These are phyloP conservation scores for Cercophora samala DNA, from an alignment of 495 filamentous ascomycete species.

Conservation along the genomic window DNA sequence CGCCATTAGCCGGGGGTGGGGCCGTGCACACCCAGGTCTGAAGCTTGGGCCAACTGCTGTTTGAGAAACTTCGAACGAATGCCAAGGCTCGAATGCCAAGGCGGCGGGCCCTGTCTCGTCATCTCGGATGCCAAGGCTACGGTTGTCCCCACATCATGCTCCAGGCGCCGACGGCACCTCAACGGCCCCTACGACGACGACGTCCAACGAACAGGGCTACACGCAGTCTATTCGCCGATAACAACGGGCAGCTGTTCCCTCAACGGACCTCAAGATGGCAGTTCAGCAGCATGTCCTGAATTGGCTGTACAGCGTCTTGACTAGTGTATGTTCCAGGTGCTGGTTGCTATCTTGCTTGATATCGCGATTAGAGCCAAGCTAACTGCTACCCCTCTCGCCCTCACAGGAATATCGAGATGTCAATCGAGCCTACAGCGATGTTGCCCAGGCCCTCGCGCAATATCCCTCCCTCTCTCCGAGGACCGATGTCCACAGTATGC, in stretches of 20 bases:
- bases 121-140: not conserved
- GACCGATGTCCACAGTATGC: constrained; percentile 92
- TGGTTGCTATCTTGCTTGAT: not conserved
- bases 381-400: constrained; percentile 18
- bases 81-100: constrained; percentile 4
- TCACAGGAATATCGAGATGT: constrained; percentile 86
- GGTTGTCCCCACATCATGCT: constrained; percentile 8
- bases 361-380: not conserved
- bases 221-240: constrained; percentile 22
- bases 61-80: not conserved
- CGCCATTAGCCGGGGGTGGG: constrained; percentile 9
- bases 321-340: constrained; percentile 55
- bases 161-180: constrained; percentile 9
- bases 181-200: not conserved
- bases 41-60: constrained; percentile 16
- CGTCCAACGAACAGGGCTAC: not conserved
- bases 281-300: constrained; percentile 85
- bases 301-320: constrained; percentile 91
- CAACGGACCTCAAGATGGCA: constrained; percentile 54
- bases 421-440: constrained; percentile 87
- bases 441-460: constrained; percentile 74
- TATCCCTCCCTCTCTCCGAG: constrained; percentile 83
- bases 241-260: constrained; percentile 10
- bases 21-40: not conserved
- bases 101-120: too few species aligned